Base-by-base conservation (phyloP, 257 asterid genomes). In the Gardenia jasminoides region DNA sequence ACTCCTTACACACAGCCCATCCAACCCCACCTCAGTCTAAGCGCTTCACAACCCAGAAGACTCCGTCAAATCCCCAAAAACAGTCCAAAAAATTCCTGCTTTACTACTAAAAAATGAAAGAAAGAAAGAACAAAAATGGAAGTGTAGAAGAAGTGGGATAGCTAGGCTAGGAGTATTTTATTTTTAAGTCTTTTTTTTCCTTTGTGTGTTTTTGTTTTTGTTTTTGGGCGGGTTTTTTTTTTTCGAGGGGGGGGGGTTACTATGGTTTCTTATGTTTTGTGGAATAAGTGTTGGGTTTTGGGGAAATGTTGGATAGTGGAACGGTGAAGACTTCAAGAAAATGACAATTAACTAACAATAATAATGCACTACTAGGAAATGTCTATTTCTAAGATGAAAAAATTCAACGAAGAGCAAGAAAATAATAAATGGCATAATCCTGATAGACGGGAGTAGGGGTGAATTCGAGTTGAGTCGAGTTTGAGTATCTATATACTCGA, bases 291-390 rank as follows among this genome's bases (percentile, higher is more conserved):
- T 2, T 15, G 67, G 72, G 22, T 36, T 36, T 58, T 22, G 33
- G 43, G 59, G 50, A 9, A 50, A 26, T 54, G 86, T 62, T 36
- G 81, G 76, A 73, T 26, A 47, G 56, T 65, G 79, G 76, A 65
- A 72, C 73, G 65, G 71, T 16, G 72, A 84, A 72, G 39, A 65
- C 70, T 82, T 79, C 46, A 61, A 24, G 50, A 74, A 74, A n/a
- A n/a, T n/a, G n/a, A n/a, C n/a, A n/a, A n/a, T n/a, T n/a, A n/a
- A n/a, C n/a, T n/a, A n/a, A n/a, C n/a, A n/a, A 81, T 36, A 36
- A 36, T 36, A 81, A 28, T 71, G 71, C 44, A 24, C 9, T 46
- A 46, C n/a, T n/a, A n/a, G n/a, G n/a, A n/a, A n/a, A n/a, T n/a
- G n/a, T n/a, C n/a, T n/a, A n/a, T n/a, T n/a, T 36, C 50, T 46